phyloP scores from a whole-genome alignment of 768 basidiomycete species.

The Lactarius deliciosus region DNA sequence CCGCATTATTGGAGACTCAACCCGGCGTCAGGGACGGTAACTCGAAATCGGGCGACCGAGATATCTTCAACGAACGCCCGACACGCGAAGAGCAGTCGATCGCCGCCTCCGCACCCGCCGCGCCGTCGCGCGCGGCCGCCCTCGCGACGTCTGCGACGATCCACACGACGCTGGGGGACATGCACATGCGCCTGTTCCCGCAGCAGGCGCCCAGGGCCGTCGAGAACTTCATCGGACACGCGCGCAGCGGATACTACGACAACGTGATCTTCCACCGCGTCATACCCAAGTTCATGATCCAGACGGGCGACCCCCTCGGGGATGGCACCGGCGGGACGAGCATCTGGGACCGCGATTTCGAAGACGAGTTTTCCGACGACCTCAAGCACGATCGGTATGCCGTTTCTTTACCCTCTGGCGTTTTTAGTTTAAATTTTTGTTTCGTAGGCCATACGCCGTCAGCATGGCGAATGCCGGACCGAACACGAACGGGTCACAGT shows the following conservation, averaged over 20 bases:
- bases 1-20: background rate
- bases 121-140: constrained; percentile 60
- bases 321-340: constrained; percentile 91
- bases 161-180: constrained; percentile 94
- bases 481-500: constrained; percentile 91
- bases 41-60: constrained; percentile 78
- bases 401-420: background rate
- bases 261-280: constrained; percentile 95
- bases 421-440: background rate
- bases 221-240: constrained; percentile 95
- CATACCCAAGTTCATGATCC: constrained; percentile 98
- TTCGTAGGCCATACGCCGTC: constrained; percentile 81
- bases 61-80: constrained; percentile 97
- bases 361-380: constrained; percentile 90
- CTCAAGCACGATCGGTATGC: constrained; percentile 85
- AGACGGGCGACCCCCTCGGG: constrained; percentile 93
- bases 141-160: constrained; percentile 82
- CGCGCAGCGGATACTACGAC: constrained; percentile 88
- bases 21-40: constrained; percentile 58
- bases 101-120: constrained; percentile 57
- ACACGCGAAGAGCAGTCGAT: constrained; percentile 94
- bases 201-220: constrained; percentile 92
- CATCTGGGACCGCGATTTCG: constrained; percentile 89
- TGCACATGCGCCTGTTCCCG: constrained; percentile 86
- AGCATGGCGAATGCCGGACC: constrained; percentile 96